These are phyloP conservation scores for Salvia sclarea DNA, from an alignment of 305 asterid genomes.

Conservation along the genomic window DNA sequence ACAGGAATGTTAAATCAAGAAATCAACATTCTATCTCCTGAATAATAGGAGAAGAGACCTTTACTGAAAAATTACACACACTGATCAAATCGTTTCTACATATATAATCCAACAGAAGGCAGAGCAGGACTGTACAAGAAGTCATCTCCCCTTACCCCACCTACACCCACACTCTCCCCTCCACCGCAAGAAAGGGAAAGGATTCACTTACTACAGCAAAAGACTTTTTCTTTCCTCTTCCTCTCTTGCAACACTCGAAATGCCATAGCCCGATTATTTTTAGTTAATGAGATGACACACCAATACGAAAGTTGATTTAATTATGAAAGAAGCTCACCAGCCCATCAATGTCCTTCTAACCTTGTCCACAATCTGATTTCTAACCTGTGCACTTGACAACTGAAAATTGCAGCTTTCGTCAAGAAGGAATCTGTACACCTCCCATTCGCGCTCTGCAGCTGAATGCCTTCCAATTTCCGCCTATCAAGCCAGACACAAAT, in stretches of 20 bases:
- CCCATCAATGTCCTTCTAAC: conserved; percentile 90
- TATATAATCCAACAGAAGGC: not conserved
- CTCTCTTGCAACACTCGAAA: not conserved
- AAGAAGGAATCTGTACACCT: conserved; percentile 75
- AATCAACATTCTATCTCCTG: not conserved
- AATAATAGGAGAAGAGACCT: not conserved
- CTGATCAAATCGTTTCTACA: not conserved
- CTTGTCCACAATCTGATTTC: conserved; percentile 71
- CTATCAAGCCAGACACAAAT: conserved; percentile 37
- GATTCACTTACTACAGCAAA: no score
- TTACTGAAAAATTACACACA: not conserved
- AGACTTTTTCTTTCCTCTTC: not conserved
- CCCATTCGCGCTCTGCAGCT: conserved; percentile 74
- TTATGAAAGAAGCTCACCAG: conserved; percentile 55
- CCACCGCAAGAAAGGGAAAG: no score
- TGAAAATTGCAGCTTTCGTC: conserved; percentile 61
- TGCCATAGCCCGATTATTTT: not conserved
- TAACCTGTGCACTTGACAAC: conserved; percentile 45
- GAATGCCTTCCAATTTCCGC: conserved; percentile 85
- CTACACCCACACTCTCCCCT: not conserved
- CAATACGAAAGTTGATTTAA: not conserved
- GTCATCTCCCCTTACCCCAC: not conserved
- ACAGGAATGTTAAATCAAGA: not conserved
- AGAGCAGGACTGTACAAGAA: not conserved
- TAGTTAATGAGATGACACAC: not conserved